Conservation (phyloP, 192 early-diverging fungal species). For the Dissophora ornata region DNA sequence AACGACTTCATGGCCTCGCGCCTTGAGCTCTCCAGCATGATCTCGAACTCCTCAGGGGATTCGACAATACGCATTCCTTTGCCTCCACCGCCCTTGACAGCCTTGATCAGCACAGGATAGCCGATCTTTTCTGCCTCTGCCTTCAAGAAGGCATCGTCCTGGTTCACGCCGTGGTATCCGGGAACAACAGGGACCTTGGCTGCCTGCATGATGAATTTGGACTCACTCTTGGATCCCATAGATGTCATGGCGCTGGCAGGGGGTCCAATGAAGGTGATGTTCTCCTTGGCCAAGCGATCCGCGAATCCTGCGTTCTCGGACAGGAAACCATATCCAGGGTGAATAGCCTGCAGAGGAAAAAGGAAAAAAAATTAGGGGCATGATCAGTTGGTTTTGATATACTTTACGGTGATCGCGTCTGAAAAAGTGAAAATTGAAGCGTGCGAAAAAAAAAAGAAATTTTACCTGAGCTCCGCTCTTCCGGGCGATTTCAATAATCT, state of each 20-base stretch:
- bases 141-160: conserved; percentile 79
- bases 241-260: conserved; percentile 86
- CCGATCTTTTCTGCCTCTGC: conserved; percentile 84
- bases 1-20: conserved; percentile 93
- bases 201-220: conserved; percentile 91
- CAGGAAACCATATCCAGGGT: conserved; percentile 97
- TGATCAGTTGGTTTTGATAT: too few relatives aligned
- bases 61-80: conserved; percentile 97
- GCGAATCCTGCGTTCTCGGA: conserved; percentile 96
- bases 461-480: conserved; percentile 78
- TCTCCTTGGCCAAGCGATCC: conserved; percentile 69
- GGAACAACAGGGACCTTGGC: conserved; percentile 93
- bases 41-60: conserved; percentile 76
- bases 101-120: conserved; percentile 98
- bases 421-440: neutral
- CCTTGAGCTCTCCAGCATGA: conserved; percentile 85
- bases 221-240: conserved; percentile 95
- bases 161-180: conserved; percentile 93
- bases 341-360: conserved; percentile 76
- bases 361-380: neutral
- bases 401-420: too few relatives aligned
- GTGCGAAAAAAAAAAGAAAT: conserved; percentile 4
- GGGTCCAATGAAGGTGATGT: conserved; percentile 92
- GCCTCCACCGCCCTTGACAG: conserved; percentile 96
- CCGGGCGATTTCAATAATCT: conserved; percentile 84